These are phyloP conservation scores for Neonectria magnoliae DNA, from an alignment of 2,329 filamentous ascomycete genomes.

Conservation along the genomic window DNA sequence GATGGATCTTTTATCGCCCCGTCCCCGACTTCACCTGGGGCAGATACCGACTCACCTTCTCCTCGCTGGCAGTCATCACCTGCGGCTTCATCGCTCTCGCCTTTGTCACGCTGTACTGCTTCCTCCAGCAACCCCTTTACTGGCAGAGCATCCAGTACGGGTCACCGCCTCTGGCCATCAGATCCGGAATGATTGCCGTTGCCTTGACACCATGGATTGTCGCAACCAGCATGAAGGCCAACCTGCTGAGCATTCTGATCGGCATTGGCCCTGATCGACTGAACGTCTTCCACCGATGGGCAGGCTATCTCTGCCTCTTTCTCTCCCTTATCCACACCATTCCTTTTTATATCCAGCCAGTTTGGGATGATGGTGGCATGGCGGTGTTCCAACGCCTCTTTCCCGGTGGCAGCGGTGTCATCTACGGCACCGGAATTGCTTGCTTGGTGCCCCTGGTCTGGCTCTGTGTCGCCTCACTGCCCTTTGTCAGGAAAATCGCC, in stretches of 20 bases:
- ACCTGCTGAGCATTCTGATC: conserved; percentile 83
- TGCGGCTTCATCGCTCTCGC: conserved; percentile 74
- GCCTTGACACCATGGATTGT: conserved; percentile 94
- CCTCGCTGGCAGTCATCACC: conserved; percentile 77
- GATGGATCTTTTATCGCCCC: conserved; percentile 90
- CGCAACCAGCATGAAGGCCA: conserved; percentile 89
- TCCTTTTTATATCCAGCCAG: conserved; percentile 89
- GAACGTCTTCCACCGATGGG: conserved; percentile 94
- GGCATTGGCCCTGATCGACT: conserved; percentile 92
- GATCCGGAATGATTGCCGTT: conserved; percentile 90
- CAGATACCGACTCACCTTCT: conserved; percentile 78
- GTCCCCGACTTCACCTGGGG: conserved; percentile 78
- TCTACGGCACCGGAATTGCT: conserved; percentile 88
- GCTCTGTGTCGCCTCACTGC: conserved; percentile 86
- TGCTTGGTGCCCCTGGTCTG: conserved; percentile 83
- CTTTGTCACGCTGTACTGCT: conserved; percentile 84
- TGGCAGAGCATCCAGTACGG: conserved; percentile 88
- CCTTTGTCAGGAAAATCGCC: conserved; percentile 77
- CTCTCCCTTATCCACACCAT: conserved; percentile 85
- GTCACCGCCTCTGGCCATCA: conserved; percentile 86
- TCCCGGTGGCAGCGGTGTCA: conserved; percentile 69
- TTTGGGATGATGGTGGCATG: conserved; percentile 83
- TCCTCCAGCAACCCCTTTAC: conserved; percentile 88
- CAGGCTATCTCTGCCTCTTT: conserved; percentile 85
- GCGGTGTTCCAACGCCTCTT: conserved; percentile 77